Percentiles rank a stretch among this genome's conserved stretches.
phyloP scores from a whole-genome alignment of 352 stramenopile genomes.

The Phytophthora boehmeriae region DNA sequence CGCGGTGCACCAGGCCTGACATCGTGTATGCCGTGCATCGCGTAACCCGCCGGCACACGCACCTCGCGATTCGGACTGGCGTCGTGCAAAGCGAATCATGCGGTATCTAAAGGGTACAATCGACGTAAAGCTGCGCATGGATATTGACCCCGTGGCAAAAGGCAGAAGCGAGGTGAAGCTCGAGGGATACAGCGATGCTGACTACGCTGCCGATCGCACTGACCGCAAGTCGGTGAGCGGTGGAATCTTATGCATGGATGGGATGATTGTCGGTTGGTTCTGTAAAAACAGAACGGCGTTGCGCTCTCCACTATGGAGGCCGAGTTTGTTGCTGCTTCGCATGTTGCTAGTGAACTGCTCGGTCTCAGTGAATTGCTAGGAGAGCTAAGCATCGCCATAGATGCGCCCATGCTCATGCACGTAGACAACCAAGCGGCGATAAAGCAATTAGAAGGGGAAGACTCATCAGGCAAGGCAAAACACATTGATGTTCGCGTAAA shows the following conservation, averaged over 20 bases:
- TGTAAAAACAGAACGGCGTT: slow-evolving; percentile 4
- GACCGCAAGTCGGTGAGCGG: slow-evolving; percentile 11
- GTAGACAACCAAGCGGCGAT: slow-evolving; percentile 17
- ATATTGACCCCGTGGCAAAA: no score
- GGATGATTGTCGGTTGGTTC: neutral
- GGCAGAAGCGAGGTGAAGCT: neutral
- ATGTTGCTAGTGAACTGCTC: slow-evolving; percentile 7
- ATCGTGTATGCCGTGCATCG: slow-evolving; percentile 4
- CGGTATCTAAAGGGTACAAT: no score
- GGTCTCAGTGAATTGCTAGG: slow-evolving; percentile 9
- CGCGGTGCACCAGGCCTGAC: slow-evolving; percentile 8
- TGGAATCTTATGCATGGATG: neutral
- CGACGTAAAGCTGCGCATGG: slow-evolving; percentile 3
- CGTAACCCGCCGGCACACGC: slow-evolving; percentile 1
- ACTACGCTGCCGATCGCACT: neutral
- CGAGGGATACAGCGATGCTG: slow-evolving; percentile 5
- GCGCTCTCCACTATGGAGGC: slow-evolving; percentile 16
- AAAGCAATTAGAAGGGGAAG: slow-evolving; percentile 11
- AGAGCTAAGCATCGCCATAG: neutral
- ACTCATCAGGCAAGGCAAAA: slow-evolving; percentile 7
- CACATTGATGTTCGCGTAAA: slow-evolving; percentile 8
- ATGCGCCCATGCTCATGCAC: neutral
- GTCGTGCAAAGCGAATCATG: slow-evolving; percentile 1
- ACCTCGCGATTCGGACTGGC: neutral
- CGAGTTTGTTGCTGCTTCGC: slow-evolving; percentile 10